A percentile compares a stretch with the other conserved stretches of the same genome.
Evolutionary conservation across 2,329 filamentous ascomycete genomes (phyloP).

Genomic region (Neopestalotiopsis clavispora): DNA sequence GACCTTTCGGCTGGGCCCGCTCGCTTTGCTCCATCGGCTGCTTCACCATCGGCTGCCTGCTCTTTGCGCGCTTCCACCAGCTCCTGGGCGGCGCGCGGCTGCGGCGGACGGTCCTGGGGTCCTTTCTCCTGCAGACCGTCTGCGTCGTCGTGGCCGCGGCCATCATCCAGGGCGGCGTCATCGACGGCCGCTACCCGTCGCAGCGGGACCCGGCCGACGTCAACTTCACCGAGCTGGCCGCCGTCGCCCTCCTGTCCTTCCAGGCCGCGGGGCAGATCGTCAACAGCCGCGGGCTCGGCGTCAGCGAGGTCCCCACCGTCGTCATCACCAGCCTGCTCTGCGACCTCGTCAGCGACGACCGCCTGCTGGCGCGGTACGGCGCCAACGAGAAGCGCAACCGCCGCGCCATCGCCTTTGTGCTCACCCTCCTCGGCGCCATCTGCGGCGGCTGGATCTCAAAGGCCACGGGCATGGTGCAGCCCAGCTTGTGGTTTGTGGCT

Average conservation of each 20-base stretch:
- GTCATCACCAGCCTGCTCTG: slow-evolving; percentile 60
- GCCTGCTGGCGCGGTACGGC: slow-evolving; percentile 45
- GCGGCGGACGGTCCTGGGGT: slow-evolving; percentile 32
- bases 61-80: slow-evolving; percentile 42
- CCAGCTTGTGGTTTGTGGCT: slow-evolving; percentile 50
- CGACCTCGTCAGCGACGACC: slow-evolving; percentile 57
- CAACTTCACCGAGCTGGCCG: slow-evolving; percentile 33
- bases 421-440: slow-evolving; percentile 49
- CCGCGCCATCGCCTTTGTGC: slow-evolving; percentile 46
- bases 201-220: slow-evolving; percentile 27
- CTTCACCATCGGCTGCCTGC: slow-evolving; percentile 44
- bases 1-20: slow-evolving; percentile 46
- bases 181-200: slow-evolving; percentile 35
- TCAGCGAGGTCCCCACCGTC: slow-evolving; percentile 60
- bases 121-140: slow-evolving; percentile 34
- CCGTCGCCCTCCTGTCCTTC: slow-evolving; percentile 55
- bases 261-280: slow-evolving; percentile 62
- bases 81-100: slow-evolving; percentile 32
- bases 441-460: slow-evolving; percentile 52
- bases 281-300: slow-evolving; percentile 53
- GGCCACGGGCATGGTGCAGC: slow-evolving; percentile 44
- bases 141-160: slow-evolving; percentile 31
- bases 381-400: slow-evolving; percentile 57
- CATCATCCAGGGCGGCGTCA: slow-evolving; percentile 33
- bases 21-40: slow-evolving; percentile 48